phyloP scores from a whole-genome alignment of 176 grass and related monocot species.

The Aegilops tauschii region DNA sequence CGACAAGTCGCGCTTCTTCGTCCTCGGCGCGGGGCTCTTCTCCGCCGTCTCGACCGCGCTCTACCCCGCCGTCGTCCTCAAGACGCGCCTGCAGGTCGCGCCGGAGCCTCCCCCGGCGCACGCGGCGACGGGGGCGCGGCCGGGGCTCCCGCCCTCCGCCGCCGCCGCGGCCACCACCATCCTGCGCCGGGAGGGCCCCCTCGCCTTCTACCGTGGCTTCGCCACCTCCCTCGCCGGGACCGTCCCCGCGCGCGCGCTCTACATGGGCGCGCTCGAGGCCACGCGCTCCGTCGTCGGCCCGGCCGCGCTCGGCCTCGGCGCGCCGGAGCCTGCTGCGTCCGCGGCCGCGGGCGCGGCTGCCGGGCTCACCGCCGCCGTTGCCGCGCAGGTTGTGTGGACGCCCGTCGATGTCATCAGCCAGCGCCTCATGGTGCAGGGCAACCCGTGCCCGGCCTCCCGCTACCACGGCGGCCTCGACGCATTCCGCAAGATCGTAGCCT shows the following conservation, averaged over 20 bases:
- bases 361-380: conserved; percentile 50
- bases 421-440: conserved; percentile 78
- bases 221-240: conserved; percentile 69
- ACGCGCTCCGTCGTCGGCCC: conserved; percentile 53
- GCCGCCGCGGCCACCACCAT: conserved; percentile 39
- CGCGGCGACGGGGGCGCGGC: neutral
- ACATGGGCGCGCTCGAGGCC: conserved; percentile 74
- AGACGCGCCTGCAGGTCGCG: conserved; percentile 69
- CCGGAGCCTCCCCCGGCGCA: conserved; percentile 2
- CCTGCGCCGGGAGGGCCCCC: conserved; percentile 53
- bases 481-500: conserved; percentile 60
- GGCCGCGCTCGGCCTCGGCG: conserved; percentile 33
- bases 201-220: conserved; percentile 79
- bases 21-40: conserved; percentile 49
- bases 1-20: conserved; percentile 52
- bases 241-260: conserved; percentile 71
- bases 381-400: conserved; percentile 79
- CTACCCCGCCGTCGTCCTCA: conserved; percentile 75
- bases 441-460: conserved; percentile 31
- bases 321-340: conserved; percentile 44
- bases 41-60: conserved; percentile 49
- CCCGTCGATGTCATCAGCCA: conserved; percentile 76
- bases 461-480: conserved; percentile 66
- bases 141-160: conserved; percentile 36
- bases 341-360: conserved; percentile 31